These are phyloP conservation scores for Sporothrix phasma DNA, from an alignment of 2,329 filamentous ascomycete genomes.

Conservation along the genomic window DNA sequence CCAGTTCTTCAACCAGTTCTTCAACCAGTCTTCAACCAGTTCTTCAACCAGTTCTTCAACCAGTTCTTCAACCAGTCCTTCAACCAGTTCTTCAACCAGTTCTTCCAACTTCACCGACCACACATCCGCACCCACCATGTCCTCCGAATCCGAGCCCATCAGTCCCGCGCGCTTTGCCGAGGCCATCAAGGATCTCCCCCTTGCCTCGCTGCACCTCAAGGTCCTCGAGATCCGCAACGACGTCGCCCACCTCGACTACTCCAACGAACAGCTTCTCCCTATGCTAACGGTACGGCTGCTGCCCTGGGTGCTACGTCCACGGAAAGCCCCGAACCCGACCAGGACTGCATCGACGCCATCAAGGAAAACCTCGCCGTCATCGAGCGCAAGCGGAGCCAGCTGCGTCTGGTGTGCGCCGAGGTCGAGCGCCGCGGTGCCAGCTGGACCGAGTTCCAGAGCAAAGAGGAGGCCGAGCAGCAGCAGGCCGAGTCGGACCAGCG, in stretches of 20 bases:
- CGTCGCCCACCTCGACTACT: conserved; percentile 62
- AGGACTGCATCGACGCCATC: conserved; percentile 65
- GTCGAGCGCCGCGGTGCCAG: conserved; percentile 47
- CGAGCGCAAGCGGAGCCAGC: conserved; percentile 54
- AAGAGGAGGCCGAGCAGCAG: conserved; percentile 28
- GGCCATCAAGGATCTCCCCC: conserved; percentile 57
- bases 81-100: neutral
- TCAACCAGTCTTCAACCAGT: too few relatives aligned
- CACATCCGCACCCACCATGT: conserved; percentile 36
- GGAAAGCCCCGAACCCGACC: conserved; percentile 39
- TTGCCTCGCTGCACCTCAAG: conserved; percentile 60
- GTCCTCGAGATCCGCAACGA: conserved; percentile 66
- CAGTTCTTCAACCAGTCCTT: neutral
- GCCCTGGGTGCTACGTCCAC: conserved; percentile 23
- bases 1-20: neutral
- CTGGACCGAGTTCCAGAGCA: conserved; percentile 47
- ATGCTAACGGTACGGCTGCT: conserved; percentile 42
- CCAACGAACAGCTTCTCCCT: conserved; percentile 65
- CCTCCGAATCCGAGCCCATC: conserved; percentile 53
- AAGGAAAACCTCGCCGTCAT: conserved; percentile 62
- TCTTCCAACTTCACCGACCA: too few relatives aligned
- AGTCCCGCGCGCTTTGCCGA: conserved; percentile 51
- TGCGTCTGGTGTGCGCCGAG: conserved; percentile 54
- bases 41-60: neutral
- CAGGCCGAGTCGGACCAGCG: conserved; percentile 11